phyloP scores from a whole-genome alignment of 1,284 basidiomycete genomes.

The Trichosporon ovoides region DNA sequence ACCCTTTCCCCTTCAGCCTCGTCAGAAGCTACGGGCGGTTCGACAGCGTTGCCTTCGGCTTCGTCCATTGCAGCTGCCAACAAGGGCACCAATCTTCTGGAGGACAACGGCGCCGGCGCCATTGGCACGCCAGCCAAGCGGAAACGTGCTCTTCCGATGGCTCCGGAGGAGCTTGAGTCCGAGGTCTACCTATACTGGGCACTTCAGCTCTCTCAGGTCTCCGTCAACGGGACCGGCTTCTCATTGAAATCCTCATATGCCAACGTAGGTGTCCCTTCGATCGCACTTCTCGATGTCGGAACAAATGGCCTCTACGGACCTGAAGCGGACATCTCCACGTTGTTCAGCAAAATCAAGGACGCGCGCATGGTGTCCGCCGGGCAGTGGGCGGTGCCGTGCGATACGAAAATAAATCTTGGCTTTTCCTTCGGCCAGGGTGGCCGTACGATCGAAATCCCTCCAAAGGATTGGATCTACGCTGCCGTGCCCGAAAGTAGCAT shows the following conservation, averaged over 20 bases:
- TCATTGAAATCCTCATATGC: slow-evolving; percentile 64
- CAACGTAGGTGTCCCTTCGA: slow-evolving; percentile 55
- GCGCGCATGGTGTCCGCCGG: slow-evolving; percentile 65
- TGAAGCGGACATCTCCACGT: slow-evolving; percentile 65
- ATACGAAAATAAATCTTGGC: slow-evolving; percentile 60
- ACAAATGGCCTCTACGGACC: slow-evolving; percentile 74
- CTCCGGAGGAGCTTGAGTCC: slow-evolving; percentile 21
- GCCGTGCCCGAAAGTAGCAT: slow-evolving; percentile 61
- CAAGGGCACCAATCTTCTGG: background rate
- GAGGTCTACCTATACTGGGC: slow-evolving; percentile 70
- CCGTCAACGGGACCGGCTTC: slow-evolving; percentile 60
- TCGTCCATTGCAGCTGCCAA: background rate
- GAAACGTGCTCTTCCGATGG: background rate
- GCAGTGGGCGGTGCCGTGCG: slow-evolving; percentile 77
- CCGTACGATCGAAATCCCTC: slow-evolving; percentile 62
- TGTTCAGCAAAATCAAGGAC: slow-evolving; percentile 61
- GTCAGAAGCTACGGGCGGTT: background rate
- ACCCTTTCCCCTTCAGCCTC: background rate
- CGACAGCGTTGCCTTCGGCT: slow-evolving; percentile 1
- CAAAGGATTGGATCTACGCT: slow-evolving; percentile 76
- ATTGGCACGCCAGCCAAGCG: background rate
- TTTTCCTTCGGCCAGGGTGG: slow-evolving; percentile 61
- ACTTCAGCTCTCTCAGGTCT: slow-evolving; percentile 59
- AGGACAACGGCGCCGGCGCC: background rate
- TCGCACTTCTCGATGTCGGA: slow-evolving; percentile 76